Evolutionary conservation across 2,329 filamentous ascomycete genomes (phyloP).

Genomic region (Phoma sp.): DNA sequence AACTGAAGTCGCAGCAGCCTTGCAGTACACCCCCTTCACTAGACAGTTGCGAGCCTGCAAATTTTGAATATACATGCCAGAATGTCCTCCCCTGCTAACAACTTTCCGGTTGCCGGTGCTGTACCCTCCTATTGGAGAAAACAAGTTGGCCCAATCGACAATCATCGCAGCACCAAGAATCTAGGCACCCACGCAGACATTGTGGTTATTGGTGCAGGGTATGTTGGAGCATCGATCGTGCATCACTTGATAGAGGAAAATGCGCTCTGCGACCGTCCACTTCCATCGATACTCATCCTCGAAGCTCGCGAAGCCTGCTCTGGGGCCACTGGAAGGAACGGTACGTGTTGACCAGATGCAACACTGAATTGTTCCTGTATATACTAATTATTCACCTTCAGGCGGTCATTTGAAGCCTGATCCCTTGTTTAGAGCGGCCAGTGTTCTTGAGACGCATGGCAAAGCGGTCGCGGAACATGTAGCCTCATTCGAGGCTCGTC

Average conservation of each 20-base stretch:
- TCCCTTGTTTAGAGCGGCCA: conserved; percentile 32
- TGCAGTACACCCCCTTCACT: no score
- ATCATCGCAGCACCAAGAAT: no score
- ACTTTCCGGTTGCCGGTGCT: no score
- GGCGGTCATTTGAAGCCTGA: conserved; percentile 17
- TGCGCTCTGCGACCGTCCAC: neutral
- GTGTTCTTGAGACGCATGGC: conserved; percentile 16
- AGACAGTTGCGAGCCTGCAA: no score
- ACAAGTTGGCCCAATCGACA: no score
- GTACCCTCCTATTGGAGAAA: no score
- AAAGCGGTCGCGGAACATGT: conserved; percentile 19
- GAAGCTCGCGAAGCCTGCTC: conserved; percentile 59
- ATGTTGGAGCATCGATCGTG: conserved; percentile 19
- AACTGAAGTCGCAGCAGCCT: no score
- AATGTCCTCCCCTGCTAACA: no score
- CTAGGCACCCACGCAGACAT: conserved; percentile 1
- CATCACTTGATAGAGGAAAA: conserved; percentile 20
- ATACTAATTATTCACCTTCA: no score
- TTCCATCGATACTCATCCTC: conserved; percentile 38
- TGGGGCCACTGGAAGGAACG: conserved; percentile 62
- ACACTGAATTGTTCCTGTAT: no score
- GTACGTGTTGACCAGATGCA: conserved; percentile 49
- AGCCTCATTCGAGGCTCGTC: conserved; percentile 18
- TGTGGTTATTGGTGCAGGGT: conserved; percentile 22
- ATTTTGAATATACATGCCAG: no score